Percentiles rank a stretch among this genome's conserved stretches.
Conservation (phyloP, 192 early-diverging fungal genomes). For the Backusella circina region DNA sequence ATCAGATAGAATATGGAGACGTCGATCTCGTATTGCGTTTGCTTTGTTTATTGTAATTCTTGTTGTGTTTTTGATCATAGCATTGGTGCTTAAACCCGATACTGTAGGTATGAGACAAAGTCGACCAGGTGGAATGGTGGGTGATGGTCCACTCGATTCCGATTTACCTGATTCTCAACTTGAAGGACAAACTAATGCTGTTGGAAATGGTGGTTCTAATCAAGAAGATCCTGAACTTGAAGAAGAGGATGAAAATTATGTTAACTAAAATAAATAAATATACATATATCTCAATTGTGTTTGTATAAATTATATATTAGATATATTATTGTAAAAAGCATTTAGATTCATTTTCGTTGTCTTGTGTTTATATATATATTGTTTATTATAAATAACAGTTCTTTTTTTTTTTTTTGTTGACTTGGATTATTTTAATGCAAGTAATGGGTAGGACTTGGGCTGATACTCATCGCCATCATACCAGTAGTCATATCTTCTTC, state of each 20-base stretch:
- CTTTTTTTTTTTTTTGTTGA: background rate
- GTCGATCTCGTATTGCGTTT: conserved; percentile 13
- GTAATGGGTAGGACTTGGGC: conserved; percentile 44
- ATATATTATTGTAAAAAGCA: background rate
- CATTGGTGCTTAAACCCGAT: conserved; percentile 12
- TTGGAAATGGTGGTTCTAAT: background rate
- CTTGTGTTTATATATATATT: background rate
- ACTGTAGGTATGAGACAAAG: conserved; percentile 23
- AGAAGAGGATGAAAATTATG: background rate
- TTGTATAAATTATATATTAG: background rate
- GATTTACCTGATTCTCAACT: background rate
- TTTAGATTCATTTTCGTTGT: background rate
- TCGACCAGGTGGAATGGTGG: background rate
- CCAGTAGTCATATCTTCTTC: conserved; percentile 35
- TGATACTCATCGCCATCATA: conserved; percentile 55
- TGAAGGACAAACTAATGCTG: background rate
- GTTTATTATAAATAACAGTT: background rate
- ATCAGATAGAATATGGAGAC: conserved; percentile 20
- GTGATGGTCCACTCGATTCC: background rate
- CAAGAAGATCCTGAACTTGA: background rate
- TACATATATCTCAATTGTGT: background rate
- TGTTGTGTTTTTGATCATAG: background rate
- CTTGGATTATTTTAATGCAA: conserved; percentile 1
- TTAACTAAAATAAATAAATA: background rate
- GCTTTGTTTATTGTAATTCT: background rate